Conservation (phyloP, 805 yeast species). For the Brettanomyces naardenensis region DNA sequence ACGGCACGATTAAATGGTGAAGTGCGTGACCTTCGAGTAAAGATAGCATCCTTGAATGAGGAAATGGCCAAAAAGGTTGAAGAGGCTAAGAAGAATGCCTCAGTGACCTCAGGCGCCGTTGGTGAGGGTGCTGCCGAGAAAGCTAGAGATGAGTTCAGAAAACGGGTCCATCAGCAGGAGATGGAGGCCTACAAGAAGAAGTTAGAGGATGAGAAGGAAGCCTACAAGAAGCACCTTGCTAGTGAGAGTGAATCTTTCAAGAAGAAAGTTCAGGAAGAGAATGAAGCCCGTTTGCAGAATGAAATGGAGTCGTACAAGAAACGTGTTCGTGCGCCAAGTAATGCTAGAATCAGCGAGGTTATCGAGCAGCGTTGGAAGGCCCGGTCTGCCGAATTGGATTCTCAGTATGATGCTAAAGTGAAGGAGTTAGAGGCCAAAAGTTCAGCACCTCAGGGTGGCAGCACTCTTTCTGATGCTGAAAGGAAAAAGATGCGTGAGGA, state of each 20-base stretch:
- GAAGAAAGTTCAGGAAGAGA: conserved; percentile 19
- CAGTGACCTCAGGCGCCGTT: not conserved
- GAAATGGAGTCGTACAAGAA: conserved; percentile 25
- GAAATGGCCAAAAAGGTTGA: conserved; percentile 13
- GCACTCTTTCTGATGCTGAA: conserved; percentile 9
- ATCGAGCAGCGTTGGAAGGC: conserved; percentile 27
- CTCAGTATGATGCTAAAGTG: conserved; percentile 17
- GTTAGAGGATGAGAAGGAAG: conserved; percentile 13
- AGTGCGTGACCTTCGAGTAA: conserved; percentile 6
- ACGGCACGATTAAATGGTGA: conserved; percentile 13
- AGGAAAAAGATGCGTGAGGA: conserved; percentile 14
- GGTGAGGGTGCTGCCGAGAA: conserved; percentile 12
- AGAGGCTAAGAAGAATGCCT: conserved; percentile 4
- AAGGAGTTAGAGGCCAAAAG: conserved; percentile 14
- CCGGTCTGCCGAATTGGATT: conserved; percentile 28
- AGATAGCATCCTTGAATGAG: conserved; percentile 14
- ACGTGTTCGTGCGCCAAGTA: conserved; percentile 30
- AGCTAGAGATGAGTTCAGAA: conserved; percentile 16
- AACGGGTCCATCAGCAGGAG: conserved; percentile 4
- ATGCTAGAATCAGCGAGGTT: conserved; percentile 29
- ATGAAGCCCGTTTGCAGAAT: conserved; percentile 25
- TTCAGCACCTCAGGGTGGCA: conserved; percentile 4
- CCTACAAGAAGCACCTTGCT: conserved; percentile 20
- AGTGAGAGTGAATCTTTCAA: conserved; percentile 17
- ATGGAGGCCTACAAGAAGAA: conserved; percentile 1